These are phyloP conservation scores for Breynia disticha DNA, from an alignment of 441 rosid species.

Conservation along the genomic window DNA sequence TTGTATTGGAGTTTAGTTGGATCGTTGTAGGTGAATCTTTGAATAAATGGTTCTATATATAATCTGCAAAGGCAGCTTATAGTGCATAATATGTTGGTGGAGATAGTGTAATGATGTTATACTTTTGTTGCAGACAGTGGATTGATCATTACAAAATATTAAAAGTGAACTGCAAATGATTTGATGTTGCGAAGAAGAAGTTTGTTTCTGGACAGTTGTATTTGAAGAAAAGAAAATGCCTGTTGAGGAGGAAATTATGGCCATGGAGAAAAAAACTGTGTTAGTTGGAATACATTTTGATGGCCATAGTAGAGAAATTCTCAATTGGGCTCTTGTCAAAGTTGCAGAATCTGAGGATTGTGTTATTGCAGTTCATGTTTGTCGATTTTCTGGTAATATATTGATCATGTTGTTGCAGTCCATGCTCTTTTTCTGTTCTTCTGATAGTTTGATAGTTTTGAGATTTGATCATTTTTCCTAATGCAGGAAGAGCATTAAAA, in stretches of 20 bases:
- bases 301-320: conserved; percentile 48
- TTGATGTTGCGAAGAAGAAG: conserved; percentile 14
- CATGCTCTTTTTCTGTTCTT: neutral
- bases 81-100: neutral
- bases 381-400: conserved; percentile 40
- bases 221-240: conserved; percentile 30
- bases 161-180: conserved; percentile 4
- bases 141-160: conserved; percentile 14
- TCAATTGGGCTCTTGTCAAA: conserved; percentile 70
- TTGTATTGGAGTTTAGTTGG: conserved; percentile 4
- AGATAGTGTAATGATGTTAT: conserved; percentile 1
- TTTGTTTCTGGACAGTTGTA: neutral
- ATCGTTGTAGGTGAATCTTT: conserved; percentile 12
- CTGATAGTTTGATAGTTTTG: neutral
- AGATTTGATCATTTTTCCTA: neutral
- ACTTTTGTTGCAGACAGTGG: conserved; percentile 18
- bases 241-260: conserved; percentile 26
- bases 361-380: conserved; percentile 69
- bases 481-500: conserved; percentile 41
- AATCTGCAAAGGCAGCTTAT: conserved; percentile 6
- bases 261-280: conserved; percentile 36
- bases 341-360: conserved; percentile 79
- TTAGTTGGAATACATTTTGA: conserved; percentile 67
- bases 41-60: conserved; percentile 12
- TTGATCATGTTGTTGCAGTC: too few species aligned